Percentiles rank a stretch among this genome's conserved stretches.
phyloP scores from a whole-genome alignment of 441 rosid genomes.

The Erysimum pusillum region DNA sequence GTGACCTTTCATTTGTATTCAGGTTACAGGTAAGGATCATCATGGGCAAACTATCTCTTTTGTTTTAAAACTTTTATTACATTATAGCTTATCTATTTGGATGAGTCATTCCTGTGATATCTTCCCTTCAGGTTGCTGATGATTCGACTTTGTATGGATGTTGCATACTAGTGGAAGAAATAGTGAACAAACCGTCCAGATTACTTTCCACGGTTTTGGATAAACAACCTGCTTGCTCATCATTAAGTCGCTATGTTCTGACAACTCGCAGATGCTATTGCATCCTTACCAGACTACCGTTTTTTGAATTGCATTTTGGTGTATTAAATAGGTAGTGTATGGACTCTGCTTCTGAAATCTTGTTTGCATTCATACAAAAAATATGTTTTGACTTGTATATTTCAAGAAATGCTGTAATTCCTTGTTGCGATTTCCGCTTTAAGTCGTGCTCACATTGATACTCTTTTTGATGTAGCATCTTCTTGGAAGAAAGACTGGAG shows the following conservation, averaged over 20 bases:
- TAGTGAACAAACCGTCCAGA: constrained; percentile 92
- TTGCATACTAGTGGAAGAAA: constrained; percentile 89
- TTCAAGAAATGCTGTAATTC: constrained; percentile 15
- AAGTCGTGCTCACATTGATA: constrained; percentile 21
- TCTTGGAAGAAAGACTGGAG: constrained; percentile 90
- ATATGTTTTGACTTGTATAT: background rate
- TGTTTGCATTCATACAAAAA: background rate
- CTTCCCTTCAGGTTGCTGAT: constrained; percentile 78
- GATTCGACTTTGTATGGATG: constrained; percentile 95
- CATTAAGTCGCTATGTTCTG: constrained; percentile 78
- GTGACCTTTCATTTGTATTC: constrained; percentile 93
- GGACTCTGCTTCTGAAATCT: constrained; percentile 1
- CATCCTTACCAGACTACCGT: constrained; percentile 93
- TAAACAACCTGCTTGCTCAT: constrained; percentile 61
- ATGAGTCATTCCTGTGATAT: constrained; percentile 27
- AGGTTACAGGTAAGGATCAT: constrained; percentile 78
- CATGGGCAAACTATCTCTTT: background rate
- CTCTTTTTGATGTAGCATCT: constrained; percentile 65
- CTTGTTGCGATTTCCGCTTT: background rate
- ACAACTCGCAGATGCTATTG: constrained; percentile 97
- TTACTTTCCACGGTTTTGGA: constrained; percentile 85
- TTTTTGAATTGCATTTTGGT: constrained; percentile 93
- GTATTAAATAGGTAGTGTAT: constrained; percentile 75
- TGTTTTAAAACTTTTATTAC: constrained; percentile 13
- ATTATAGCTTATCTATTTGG: constrained; percentile 20